Base-by-base conservation (phyloP, 2,329 filamentous ascomycete species). In the Fusarium sp. region DNA sequence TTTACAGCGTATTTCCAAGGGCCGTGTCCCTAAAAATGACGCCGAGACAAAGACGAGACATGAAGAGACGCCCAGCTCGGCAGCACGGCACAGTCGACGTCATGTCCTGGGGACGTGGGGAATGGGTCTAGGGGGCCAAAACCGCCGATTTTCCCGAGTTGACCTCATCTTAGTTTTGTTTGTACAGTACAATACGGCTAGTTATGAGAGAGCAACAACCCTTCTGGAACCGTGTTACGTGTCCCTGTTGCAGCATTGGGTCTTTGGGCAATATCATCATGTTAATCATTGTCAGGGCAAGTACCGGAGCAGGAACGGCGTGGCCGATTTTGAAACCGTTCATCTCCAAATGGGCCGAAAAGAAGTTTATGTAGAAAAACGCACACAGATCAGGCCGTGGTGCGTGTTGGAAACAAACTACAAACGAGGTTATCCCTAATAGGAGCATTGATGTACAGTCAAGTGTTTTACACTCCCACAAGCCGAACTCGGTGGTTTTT, bases 71-170 rank as follows among this genome's bases (percentile, higher is more conserved):
- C 53, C 60, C 67, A 67, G 57, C 67, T 71, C 72, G 72, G 72
- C 66, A 73, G 36, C 61, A 34, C 72, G 72, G 72, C 72, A 74
- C 72, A 70, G 46, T 50, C 72, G 65, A 74, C 72, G 72, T 74
- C 72, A 74, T 73, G 55, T 54, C 39, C 38, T 63, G 51, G 60
- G 62, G 51, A 63, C 57, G 68, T 70, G 70, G 70, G 66, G 72
- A 73, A 72, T 71, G 57, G 59, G 49, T 21, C 44, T 52, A 60
- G 62, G 46, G 59, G 52, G 58, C 50, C 44, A 62, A 63, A 72
- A 60, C 57, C 70, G 70, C 72, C 72, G 72, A 72, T 72, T 73
- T 69, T 74, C 62, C 72, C 72, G 72, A 69, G 54, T 70, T 67
- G 58, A 49, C 56, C 58, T 70, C 58, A 52, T 51, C 39, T 51